A percentile compares a stretch with the other conserved stretches of the same genome.
Conservation (phyloP, 176 grass and related monocot species). For the Thalia dealbata region DNA sequence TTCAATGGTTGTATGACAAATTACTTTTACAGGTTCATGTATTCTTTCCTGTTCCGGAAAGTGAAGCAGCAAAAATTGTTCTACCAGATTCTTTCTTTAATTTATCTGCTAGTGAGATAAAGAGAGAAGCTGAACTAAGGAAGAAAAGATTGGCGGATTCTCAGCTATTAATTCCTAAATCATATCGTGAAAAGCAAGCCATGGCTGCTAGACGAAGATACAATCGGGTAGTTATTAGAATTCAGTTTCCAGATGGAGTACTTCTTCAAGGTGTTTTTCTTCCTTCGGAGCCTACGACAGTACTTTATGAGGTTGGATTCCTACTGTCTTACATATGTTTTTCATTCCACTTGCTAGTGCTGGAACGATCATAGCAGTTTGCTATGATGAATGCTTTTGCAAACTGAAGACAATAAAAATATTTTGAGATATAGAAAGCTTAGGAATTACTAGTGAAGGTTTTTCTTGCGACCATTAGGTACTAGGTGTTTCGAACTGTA, state of each 20-base stretch:
- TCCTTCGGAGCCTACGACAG: constrained; percentile 49
- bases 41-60: constrained; percentile 62
- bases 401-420: not conserved
- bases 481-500: not conserved
- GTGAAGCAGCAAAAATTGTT: constrained; percentile 41
- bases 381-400: not conserved
- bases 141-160: constrained; percentile 73
- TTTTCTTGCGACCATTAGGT: too few species aligned
- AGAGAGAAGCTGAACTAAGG: constrained; percentile 66
- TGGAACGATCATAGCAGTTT: not conserved
- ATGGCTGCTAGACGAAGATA: constrained; percentile 58
- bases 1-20: constrained; percentile 17
- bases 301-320: constrained; percentile 62
- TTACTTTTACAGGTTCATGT: constrained; percentile 46
- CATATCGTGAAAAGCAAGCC: constrained; percentile 80
- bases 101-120: constrained; percentile 43
- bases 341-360: constrained; percentile 3
- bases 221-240: constrained; percentile 51
- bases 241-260: constrained; percentile 91
- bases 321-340: not conserved
- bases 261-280: constrained; percentile 83
- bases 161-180: constrained; percentile 75
- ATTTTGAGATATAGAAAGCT: not conserved
- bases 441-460: not conserved
- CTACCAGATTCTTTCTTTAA: constrained; percentile 83